Conservation (phyloP, 2,329 filamentous ascomycete genomes). For the Penicillium sp. region DNA sequence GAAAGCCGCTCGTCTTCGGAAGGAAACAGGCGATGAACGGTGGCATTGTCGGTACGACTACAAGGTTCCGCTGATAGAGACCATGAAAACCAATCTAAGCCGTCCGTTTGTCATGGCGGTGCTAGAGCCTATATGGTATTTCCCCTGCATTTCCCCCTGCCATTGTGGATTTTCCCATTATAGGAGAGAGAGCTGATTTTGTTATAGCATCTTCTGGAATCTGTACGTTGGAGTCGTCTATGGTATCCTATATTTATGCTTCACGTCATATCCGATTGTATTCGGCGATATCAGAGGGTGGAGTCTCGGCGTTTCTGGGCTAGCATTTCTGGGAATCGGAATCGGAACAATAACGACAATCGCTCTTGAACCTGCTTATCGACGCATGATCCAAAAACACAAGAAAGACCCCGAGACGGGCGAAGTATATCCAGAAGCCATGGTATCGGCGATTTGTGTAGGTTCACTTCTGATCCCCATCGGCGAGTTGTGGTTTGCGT, state of each 20-base stretch:
- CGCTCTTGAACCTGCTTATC: constrained; percentile 61
- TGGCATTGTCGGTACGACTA: constrained; percentile 82
- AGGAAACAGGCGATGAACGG: constrained; percentile 65
- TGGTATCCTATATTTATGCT: constrained; percentile 82
- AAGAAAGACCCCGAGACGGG: constrained; percentile 71
- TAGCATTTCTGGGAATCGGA: constrained; percentile 72
- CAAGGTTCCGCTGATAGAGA: constrained; percentile 57
- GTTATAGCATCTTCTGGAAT: constrained; percentile 65
- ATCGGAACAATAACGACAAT: constrained; percentile 55
- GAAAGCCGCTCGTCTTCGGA: constrained; percentile 59
- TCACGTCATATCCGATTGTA: constrained; percentile 84
- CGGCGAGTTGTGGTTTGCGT: constrained; percentile 81
- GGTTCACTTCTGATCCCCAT: constrained; percentile 69
- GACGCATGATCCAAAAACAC: constrained; percentile 73
- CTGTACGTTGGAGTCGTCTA: constrained; percentile 73
- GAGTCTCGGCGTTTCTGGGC: constrained; percentile 66
- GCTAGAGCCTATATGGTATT: constrained; percentile 79
- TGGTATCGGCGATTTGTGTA: constrained; percentile 74
- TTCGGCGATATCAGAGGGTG: constrained; percentile 74
- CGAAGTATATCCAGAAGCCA: constrained; percentile 70
- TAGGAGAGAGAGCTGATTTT: constrained; percentile 4
- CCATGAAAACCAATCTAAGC: constrained; percentile 71
- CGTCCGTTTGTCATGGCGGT: constrained; percentile 73
- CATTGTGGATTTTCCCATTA: too few species aligned
- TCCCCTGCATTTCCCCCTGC: neutral